Conservation (phyloP, 2,329 filamentous ascomycete genomes). For the Lecanicillium sp. region DNA sequence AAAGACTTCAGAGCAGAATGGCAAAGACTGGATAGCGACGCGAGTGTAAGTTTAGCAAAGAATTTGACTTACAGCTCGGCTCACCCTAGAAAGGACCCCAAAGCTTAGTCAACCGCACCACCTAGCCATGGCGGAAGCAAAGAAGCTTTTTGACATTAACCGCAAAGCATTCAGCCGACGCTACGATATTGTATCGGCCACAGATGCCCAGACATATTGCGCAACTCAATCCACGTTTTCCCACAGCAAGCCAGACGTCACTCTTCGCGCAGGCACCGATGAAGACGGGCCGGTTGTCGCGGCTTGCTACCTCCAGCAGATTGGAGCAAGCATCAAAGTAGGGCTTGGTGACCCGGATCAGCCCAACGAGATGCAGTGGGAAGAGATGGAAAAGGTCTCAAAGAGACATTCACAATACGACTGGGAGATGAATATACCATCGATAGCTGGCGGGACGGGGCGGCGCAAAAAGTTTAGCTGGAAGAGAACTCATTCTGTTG, state of each 20-base stretch:
- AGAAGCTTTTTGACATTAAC: not conserved
- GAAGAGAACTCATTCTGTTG: constrained; percentile 11
- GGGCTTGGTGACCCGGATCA: not conserved
- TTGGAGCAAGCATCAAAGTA: not conserved
- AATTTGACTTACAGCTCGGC: no score
- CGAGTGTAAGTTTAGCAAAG: no score
- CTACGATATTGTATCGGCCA: not conserved
- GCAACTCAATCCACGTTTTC: not conserved
- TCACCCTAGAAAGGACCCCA: no score
- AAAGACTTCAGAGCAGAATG: no score
- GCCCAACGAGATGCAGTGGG: not conserved
- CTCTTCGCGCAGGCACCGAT: not conserved
- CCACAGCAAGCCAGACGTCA: not conserved
- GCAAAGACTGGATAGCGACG: no score
- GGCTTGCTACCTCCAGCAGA: not conserved
- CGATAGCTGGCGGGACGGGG: not conserved
- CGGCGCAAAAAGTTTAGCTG: constrained; percentile 6
- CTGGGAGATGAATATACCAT: not conserved
- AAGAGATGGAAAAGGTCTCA: not conserved
- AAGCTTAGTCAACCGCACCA: no score
- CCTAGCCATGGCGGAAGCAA: no score
- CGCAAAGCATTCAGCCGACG: not conserved
- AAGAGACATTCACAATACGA: not conserved
- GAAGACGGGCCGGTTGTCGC: not conserved
- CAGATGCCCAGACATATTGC: not conserved